A percentile compares a stretch with the other conserved stretches of the same genome.
Conservation (phyloP, 768 basidiomycete species). For the Rhodotorula graminis region DNA sequence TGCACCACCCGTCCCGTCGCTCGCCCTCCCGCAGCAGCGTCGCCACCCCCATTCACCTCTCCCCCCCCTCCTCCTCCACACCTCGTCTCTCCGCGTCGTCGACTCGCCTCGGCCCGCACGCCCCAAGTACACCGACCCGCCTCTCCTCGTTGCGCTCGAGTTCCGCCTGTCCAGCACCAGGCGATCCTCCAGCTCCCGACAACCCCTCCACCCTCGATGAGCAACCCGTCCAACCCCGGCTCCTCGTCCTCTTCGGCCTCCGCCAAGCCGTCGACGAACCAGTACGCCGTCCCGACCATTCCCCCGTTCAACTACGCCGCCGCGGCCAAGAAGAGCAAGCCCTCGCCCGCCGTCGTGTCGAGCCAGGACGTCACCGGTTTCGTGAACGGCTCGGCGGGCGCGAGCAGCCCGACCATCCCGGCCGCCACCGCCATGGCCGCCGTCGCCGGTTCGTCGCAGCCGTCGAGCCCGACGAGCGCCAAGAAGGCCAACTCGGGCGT, state of each 20-base stretch:
- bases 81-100: background rate
- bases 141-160: too few species aligned
- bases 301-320: conserved; percentile 30
- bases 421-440: conserved; percentile 30
- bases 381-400: conserved; percentile 38
- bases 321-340: conserved; percentile 31
- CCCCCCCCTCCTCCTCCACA: too few species aligned
- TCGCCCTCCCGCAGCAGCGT: background rate
- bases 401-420: conserved; percentile 22
- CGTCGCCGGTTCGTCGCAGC: conserved; percentile 10
- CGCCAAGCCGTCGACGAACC: conserved; percentile 14
- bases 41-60: background rate
- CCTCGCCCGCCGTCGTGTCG: conserved; percentile 29
- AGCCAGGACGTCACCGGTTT: conserved; percentile 4
- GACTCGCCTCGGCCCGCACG: too few species aligned
- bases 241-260: conserved; percentile 8
- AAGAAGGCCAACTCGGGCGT: conserved; percentile 30
- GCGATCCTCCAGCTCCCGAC: background rate
- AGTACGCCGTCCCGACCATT: background rate
- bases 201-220: conserved; percentile 12
- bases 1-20: background rate
- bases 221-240: conserved; percentile 5
- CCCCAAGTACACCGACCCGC: too few species aligned
- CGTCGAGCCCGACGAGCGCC: conserved; percentile 5
- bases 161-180: background rate